These are phyloP conservation scores for Kregervanrija delftensis DNA, from an alignment of 805 yeast species.

Conservation along the genomic window DNA sequence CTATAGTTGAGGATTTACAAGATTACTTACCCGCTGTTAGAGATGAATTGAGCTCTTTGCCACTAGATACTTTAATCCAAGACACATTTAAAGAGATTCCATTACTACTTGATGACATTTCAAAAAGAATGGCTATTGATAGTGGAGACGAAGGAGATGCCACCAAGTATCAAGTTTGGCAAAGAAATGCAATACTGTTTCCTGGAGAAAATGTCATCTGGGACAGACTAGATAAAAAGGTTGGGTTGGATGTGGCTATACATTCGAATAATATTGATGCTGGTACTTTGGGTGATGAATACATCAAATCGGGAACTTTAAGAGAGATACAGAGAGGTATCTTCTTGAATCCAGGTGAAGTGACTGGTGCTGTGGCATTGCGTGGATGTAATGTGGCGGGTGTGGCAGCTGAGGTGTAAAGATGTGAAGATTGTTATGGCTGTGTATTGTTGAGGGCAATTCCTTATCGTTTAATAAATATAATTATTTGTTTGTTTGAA, in stretches of 20 bases:
- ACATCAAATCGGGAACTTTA: conserved; percentile 38
- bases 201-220: conserved; percentile 68
- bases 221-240: conserved; percentile 50
- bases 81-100: conserved; percentile 57
- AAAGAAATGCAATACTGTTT: conserved; percentile 63
- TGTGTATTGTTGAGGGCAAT: not conserved
- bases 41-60: conserved; percentile 53
- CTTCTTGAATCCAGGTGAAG: conserved; percentile 51
- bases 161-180: conserved; percentile 38
- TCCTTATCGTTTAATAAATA: too few relatives aligned
- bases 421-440: not conserved
- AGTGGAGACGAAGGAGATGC: conserved; percentile 11
- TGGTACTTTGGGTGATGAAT: conserved; percentile 44
- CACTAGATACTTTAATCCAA: conserved; percentile 34
- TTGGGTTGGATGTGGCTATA: conserved; percentile 54
- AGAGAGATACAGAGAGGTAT: conserved; percentile 63
- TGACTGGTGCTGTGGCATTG: conserved; percentile 20
- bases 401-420: conserved; percentile 1
- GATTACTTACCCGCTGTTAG: conserved; percentile 55
- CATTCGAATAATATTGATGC: conserved; percentile 46
- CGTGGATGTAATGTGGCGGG: conserved; percentile 7
- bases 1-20: conserved; percentile 53
- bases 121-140: conserved; percentile 27
- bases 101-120: conserved; percentile 46
- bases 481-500: too few relatives aligned